Evolutionary conservation across 2,329 filamentous ascomycete genomes (phyloP).

Genomic region (Cadophora sp.): DNA sequence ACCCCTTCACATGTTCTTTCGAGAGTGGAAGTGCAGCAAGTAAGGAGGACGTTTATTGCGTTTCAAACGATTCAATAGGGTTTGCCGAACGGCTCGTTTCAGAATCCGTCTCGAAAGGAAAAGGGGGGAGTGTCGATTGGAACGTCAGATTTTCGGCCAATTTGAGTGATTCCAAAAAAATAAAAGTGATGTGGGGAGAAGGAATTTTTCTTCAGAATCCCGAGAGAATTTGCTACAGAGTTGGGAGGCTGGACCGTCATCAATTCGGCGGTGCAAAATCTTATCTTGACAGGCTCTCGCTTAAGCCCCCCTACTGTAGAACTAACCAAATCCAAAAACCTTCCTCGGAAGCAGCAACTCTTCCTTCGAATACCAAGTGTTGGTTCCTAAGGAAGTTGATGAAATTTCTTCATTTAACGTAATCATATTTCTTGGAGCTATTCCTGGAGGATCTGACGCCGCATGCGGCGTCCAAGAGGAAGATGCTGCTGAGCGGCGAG

Average conservation of each 20-base stretch:
- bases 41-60: neutral
- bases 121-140: neutral
- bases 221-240: neutral
- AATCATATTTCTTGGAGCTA: neutral
- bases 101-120: neutral
- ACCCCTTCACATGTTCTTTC: neutral
- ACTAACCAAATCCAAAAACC: neutral
- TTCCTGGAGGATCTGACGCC: conserved; percentile 5
- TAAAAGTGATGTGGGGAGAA: too few species aligned
- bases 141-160: neutral
- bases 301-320: neutral
- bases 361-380: neutral
- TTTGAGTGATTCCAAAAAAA: too few species aligned
- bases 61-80: conserved; percentile 6
- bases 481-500: neutral
- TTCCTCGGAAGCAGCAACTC: neutral
- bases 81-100: neutral
- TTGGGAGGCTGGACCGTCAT: neutral
- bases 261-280: neutral
- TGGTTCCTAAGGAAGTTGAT: neutral
- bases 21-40: neutral
- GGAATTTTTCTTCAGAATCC: neutral
- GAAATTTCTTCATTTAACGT: neutral
- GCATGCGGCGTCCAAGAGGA: neutral
- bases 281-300: neutral